Conservation (phyloP, 805 yeast genomes). For the Candida bentonensis region DNA sequence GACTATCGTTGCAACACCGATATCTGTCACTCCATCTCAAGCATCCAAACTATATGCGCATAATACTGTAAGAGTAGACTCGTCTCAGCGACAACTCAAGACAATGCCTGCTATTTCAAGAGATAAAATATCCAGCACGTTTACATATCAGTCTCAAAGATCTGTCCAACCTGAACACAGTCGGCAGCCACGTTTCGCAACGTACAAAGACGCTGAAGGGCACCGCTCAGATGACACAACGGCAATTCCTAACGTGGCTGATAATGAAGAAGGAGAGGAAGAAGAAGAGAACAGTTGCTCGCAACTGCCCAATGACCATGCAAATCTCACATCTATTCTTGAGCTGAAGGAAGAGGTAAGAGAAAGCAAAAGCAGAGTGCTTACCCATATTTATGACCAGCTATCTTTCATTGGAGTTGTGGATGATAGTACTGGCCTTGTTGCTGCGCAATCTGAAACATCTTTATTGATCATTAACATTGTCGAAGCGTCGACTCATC, state of each 20-base stretch:
- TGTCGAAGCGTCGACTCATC: slow-evolving; percentile 47
- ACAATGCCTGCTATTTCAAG: neutral
- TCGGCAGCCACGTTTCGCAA: too few relatives aligned
- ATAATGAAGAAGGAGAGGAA: slow-evolving; percentile 2
- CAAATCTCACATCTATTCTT: slow-evolving; percentile 25
- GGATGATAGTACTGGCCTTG: slow-evolving; percentile 53
- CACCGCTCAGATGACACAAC: neutral
- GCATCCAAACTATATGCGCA: neutral
- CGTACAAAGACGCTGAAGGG: neutral
- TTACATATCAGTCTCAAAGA: neutral
- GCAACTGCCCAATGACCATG: slow-evolving; percentile 8
- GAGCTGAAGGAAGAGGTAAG: slow-evolving; percentile 40
- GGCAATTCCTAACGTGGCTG: slow-evolving; percentile 2
- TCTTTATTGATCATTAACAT: slow-evolving; percentile 70
- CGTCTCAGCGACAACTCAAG: neutral
- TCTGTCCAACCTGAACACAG: too few relatives aligned
- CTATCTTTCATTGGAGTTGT: slow-evolving; percentile 72
- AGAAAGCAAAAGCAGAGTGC: slow-evolving; percentile 28
- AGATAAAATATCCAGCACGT: neutral
- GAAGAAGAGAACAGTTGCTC: neutral
- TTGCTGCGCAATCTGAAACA: slow-evolving; percentile 77
- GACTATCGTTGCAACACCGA: slow-evolving; percentile 27
- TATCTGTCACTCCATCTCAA: neutral
- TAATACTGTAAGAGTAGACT: neutral
- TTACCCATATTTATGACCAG: slow-evolving; percentile 56